phyloP scores from a whole-genome alignment of 73 alveolate genomes.

The Stentor coeruleus region DNA sequence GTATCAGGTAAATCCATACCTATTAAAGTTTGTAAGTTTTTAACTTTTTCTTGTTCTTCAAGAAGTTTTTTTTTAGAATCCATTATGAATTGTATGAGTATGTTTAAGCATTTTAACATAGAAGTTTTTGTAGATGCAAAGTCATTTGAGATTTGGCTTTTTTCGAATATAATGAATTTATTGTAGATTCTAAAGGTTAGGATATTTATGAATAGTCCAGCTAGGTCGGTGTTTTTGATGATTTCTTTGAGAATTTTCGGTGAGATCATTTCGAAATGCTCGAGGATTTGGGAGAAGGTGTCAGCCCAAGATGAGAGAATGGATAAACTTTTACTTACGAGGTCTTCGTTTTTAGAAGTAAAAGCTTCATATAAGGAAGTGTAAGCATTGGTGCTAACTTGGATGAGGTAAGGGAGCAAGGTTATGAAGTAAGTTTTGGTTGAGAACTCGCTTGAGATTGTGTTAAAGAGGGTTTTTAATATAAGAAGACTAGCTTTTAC shows the following conservation, averaged over 20 bases:
- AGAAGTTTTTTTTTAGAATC: background rate
- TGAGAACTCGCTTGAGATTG: background rate
- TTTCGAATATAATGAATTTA: too few species aligned
- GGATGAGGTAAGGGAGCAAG: background rate
- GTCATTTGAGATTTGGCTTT: background rate
- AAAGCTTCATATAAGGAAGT: background rate
- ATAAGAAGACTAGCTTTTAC: background rate
- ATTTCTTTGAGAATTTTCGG: slow-evolving; percentile 5
- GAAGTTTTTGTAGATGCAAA: background rate
- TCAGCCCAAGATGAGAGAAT: slow-evolving; percentile 23
- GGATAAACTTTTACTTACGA: background rate
- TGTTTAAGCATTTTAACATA: slow-evolving; percentile 15
- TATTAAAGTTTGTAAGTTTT: too few species aligned
- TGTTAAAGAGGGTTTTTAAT: slow-evolving; percentile 12
- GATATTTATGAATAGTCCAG: background rate
- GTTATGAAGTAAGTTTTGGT: background rate
- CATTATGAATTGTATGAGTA: background rate
- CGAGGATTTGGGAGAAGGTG: slow-evolving; percentile 4
- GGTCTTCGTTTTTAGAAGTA: background rate
- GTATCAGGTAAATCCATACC: slow-evolving; percentile 15
- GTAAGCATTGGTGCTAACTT: background rate
- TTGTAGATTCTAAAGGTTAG: background rate
- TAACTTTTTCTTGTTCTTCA: slow-evolving; percentile 26
- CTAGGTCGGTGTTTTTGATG: background rate
- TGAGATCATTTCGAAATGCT: slow-evolving; percentile 13